phyloP scores from a whole-genome alignment of 2,329 filamentous ascomycete species.

The Bretziella fagacearum region DNA sequence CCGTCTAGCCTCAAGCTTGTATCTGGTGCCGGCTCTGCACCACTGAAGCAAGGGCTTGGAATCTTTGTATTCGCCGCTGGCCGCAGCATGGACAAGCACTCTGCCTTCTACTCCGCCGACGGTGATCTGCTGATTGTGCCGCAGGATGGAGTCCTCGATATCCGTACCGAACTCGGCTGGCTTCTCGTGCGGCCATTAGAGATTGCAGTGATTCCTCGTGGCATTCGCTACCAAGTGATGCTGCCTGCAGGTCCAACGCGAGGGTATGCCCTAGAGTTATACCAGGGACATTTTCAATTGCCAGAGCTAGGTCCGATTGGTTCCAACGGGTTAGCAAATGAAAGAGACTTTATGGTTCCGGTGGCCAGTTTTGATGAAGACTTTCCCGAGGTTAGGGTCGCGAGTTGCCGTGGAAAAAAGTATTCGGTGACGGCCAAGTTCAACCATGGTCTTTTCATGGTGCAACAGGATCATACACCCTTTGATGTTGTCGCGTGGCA shows the following conservation, averaged over 20 bases:
- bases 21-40: slow-evolving; percentile 60
- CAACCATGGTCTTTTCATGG: slow-evolving; percentile 48
- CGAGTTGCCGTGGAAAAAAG: slow-evolving; percentile 16
- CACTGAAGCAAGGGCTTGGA: slow-evolving; percentile 55
- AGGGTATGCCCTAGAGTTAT: slow-evolving; percentile 56
- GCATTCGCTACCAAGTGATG: slow-evolving; percentile 50
- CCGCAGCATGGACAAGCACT: slow-evolving; percentile 48
- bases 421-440: slow-evolving; percentile 47
- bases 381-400: slow-evolving; percentile 22
- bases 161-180: slow-evolving; percentile 54
- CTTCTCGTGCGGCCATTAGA: slow-evolving; percentile 54
- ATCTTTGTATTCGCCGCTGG: slow-evolving; percentile 63
- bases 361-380: slow-evolving; percentile 48
- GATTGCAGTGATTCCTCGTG: slow-evolving; percentile 53
- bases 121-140: slow-evolving; percentile 59
- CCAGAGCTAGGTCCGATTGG: slow-evolving; percentile 54
- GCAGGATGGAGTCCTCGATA: slow-evolving; percentile 52
- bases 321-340: slow-evolving; percentile 50
- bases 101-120: slow-evolving; percentile 66
- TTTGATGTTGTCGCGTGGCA: slow-evolving; percentile 73
- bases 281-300: slow-evolving; percentile 48
- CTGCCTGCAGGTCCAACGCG: slow-evolving; percentile 40
- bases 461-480: slow-evolving; percentile 50
- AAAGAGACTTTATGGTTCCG: slow-evolving; percentile 54
- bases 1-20: slow-evolving; percentile 45